These are phyloP conservation scores for Psophocarpus tetragonolobus DNA, from an alignment of 306 rosid species.

Conservation along the genomic window DNA sequence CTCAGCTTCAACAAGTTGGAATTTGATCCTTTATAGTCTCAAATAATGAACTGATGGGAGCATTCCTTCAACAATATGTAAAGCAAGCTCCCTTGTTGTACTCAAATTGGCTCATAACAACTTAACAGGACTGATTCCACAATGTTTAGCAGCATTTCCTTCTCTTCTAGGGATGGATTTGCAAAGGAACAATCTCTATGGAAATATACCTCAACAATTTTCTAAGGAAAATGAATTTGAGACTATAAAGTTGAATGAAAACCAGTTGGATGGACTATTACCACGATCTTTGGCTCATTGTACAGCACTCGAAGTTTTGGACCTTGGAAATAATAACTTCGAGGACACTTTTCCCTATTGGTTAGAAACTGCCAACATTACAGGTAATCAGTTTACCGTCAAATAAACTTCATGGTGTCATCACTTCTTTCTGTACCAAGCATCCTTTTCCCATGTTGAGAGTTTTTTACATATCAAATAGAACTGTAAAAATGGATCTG, in stretches of 20 bases:
- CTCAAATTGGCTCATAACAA: conserved; percentile 24
- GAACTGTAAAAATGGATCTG: no score
- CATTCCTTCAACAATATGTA: not conserved
- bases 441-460: conserved; percentile 25
- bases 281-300: conserved; percentile 33
- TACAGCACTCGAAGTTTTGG: conserved; percentile 11
- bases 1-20: conserved; percentile 36
- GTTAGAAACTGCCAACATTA: conserved; percentile 29
- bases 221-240: not conserved
- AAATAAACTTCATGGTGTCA: conserved; percentile 41
- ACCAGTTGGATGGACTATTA: conserved; percentile 36
- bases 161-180: conserved; percentile 24
- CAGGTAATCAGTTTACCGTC: conserved; percentile 41
- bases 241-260: conserved; percentile 29
- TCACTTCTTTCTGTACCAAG: not conserved
- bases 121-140: conserved; percentile 29
- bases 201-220: conserved; percentile 4
- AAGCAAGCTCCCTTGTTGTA: not conserved
- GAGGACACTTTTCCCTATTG: conserved; percentile 39
- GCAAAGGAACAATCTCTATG: conserved; percentile 29
- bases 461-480: conserved; percentile 43
- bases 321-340: conserved; percentile 44
- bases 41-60: conserved; percentile 30
- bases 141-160: conserved; percentile 6
- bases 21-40: not conserved